These are phyloP conservation scores for Salvia rosmarinus DNA, from an alignment of 257 asterid genomes.

Conservation along the genomic window DNA sequence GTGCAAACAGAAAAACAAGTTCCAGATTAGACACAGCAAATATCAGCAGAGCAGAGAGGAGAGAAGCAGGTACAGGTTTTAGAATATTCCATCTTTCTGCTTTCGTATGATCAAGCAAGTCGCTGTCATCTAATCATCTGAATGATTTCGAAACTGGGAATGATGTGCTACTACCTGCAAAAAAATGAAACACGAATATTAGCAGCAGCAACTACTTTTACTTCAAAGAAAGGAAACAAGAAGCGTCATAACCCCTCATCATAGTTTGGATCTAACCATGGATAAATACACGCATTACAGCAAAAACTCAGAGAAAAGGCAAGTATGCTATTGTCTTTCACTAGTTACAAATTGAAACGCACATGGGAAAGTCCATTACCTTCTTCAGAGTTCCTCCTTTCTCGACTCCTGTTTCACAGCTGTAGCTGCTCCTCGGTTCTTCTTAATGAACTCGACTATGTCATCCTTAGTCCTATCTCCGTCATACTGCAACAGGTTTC, in stretches of 20 bases:
- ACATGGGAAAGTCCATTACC: conserved; percentile 27
- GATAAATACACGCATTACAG: too few relatives aligned
- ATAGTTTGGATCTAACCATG: too few relatives aligned
- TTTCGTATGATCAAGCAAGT: neutral
- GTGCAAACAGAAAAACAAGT: neutral
- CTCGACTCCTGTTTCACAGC: conserved; percentile 38
- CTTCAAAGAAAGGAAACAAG: neutral
- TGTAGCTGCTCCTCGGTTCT: conserved; percentile 64
- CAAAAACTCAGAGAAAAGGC: too few relatives aligned
- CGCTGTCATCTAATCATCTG: conserved; percentile 2
- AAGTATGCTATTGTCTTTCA: neutral
- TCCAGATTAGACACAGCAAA: conserved; percentile 6
- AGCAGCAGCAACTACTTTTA: neutral
- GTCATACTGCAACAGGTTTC: conserved; percentile 56
- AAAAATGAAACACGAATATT: neutral
- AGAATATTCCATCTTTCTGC: neutral
- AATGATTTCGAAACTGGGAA: conserved; percentile 2
- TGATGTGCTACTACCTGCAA: conserved; percentile 35
- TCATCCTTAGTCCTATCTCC: conserved; percentile 78
- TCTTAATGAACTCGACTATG: conserved; percentile 64
- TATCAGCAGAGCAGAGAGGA: neutral
- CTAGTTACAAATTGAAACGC: neutral
- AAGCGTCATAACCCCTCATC: neutral
- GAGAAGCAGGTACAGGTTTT: neutral
- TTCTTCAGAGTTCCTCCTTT: conserved; percentile 71